A percentile compares a stretch with the other conserved stretches of the same genome.
Evolutionary conservation across 2,329 filamentous ascomycete genomes (phyloP).

Genomic region (Anthostomella pinea): DNA sequence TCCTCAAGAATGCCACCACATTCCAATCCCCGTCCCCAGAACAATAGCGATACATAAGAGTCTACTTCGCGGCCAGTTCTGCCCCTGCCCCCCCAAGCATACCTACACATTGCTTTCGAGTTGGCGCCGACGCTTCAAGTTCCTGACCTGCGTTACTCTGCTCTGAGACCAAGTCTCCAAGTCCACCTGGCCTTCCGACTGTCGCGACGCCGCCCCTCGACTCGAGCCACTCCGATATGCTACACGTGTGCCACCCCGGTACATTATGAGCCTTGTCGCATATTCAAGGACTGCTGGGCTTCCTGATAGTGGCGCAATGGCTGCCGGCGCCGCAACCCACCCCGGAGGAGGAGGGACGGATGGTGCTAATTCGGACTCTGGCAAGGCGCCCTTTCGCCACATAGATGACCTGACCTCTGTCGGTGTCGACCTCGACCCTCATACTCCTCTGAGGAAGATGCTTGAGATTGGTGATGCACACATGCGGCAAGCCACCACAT

Average conservation of each 20-base stretch:
- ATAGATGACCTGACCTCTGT: slow-evolving; percentile 52
- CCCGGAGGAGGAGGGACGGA: slow-evolving; percentile 7
- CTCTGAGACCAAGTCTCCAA: no score
- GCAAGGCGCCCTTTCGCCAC: slow-evolving; percentile 44
- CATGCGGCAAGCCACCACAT: slow-evolving; percentile 59
- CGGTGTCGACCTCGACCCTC: slow-evolving; percentile 44
- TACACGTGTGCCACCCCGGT: slow-evolving; percentile 1
- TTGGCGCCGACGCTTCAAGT: no score
- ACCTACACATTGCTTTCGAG: slow-evolving; percentile 2
- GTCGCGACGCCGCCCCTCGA: not conserved
- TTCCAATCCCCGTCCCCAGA: slow-evolving; percentile 21
- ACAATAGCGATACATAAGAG: slow-evolving; percentile 25
- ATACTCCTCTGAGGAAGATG: slow-evolving; percentile 51
- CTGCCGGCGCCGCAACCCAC: slow-evolving; percentile 13
- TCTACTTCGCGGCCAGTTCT: slow-evolving; percentile 7
- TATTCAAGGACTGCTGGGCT: slow-evolving; percentile 13
- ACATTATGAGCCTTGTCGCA: slow-evolving; percentile 26
- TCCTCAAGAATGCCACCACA: slow-evolving; percentile 29
- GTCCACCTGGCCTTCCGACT: no score
- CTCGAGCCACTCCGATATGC: slow-evolving; percentile 8
- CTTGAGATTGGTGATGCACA: slow-evolving; percentile 51
- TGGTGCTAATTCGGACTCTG: slow-evolving; percentile 11
- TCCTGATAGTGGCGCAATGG: slow-evolving; percentile 14
- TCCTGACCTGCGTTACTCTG: no score
- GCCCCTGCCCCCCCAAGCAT: no score